These are phyloP conservation scores for Cercophora newfieldiana DNA, from an alignment of 495 filamentous ascomycete genomes.

Conservation along the genomic window DNA sequence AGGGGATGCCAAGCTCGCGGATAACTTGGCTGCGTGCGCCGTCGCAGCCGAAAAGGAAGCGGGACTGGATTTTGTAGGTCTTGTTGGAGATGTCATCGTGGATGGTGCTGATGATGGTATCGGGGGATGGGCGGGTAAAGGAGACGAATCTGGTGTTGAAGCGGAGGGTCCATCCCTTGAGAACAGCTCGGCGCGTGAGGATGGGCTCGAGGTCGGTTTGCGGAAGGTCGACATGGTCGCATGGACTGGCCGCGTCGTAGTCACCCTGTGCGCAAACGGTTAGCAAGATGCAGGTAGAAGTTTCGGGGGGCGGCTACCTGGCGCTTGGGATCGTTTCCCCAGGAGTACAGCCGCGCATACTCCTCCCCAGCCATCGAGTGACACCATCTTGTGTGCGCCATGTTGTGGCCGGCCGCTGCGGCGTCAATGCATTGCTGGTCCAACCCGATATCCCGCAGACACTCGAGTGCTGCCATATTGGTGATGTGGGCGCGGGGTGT, in stretches of 20 bases:
- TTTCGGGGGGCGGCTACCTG: conserved; percentile 33
- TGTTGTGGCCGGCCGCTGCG: conserved; percentile 40
- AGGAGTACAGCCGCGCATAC: conserved; percentile 53
- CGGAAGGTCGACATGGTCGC: conserved; percentile 48
- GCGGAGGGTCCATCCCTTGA: conserved; percentile 43
- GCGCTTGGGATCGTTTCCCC: conserved; percentile 52
- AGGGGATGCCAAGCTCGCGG: conserved; percentile 47
- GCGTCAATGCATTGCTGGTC: conserved; percentile 41
- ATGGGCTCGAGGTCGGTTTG: conserved; percentile 56
- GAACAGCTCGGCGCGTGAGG: conserved; percentile 45
- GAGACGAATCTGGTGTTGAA: conserved; percentile 45
- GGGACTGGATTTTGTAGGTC: conserved; percentile 49
- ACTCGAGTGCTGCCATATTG: conserved; percentile 47
- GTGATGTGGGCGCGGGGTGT: conserved; percentile 59
- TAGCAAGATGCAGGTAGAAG: not conserved
- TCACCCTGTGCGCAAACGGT: conserved; percentile 43
- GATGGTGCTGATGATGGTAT: conserved; percentile 41
- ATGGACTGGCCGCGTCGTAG: conserved; percentile 53
- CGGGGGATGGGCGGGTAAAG: conserved; percentile 29
- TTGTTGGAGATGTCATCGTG: conserved; percentile 43
- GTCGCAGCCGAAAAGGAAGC: conserved; percentile 61
- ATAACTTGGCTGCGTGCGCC: conserved; percentile 56
- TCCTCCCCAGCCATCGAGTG: conserved; percentile 57
- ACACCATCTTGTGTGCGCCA: conserved; percentile 56
- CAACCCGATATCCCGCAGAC: conserved; percentile 54